phyloP scores from a whole-genome alignment of 805 yeast genomes.

The Starmerella bombi region DNA sequence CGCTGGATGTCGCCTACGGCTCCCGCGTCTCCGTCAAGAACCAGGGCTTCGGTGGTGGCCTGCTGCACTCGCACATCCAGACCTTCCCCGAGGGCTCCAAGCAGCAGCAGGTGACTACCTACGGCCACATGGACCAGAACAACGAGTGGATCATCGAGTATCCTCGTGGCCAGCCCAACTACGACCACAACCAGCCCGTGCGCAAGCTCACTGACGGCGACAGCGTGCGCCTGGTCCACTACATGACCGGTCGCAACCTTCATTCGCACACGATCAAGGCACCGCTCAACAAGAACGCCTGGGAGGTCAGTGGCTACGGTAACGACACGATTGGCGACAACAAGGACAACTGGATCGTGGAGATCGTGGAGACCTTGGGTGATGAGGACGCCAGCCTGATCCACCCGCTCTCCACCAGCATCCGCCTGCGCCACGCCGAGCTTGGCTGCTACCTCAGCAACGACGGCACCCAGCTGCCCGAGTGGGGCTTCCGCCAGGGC shows the following conservation, averaged over 20 bases:
- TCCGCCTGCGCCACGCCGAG: slow-evolving; percentile 67
- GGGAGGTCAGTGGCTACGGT: slow-evolving; percentile 89
- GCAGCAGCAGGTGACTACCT: slow-evolving; percentile 87
- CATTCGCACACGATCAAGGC: slow-evolving; percentile 94
- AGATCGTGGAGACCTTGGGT: slow-evolving; percentile 45
- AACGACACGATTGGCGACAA: slow-evolving; percentile 57
- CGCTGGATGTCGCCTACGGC: slow-evolving; percentile 59
- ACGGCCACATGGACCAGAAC: slow-evolving; percentile 39
- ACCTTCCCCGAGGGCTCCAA: slow-evolving; percentile 84
- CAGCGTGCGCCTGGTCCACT: slow-evolving; percentile 64
- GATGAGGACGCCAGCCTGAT: slow-evolving; percentile 40
- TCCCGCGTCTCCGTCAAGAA: slow-evolving; percentile 71
- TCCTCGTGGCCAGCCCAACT: slow-evolving; percentile 27
- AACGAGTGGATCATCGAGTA: slow-evolving; percentile 71
- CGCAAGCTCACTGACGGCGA: slow-evolving; percentile 50
- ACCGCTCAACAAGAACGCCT: slow-evolving; percentile 81
- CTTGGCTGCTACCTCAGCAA: slow-evolving; percentile 93
- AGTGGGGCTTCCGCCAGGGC: slow-evolving; percentile 96
- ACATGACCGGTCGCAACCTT: slow-evolving; percentile 63
- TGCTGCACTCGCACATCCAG: slow-evolving; percentile 68
- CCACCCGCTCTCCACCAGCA: slow-evolving; percentile 54
- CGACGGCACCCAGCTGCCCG: slow-evolving; percentile 70
- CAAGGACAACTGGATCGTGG: slow-evolving; percentile 88
- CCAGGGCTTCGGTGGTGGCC: slow-evolving; percentile 59
- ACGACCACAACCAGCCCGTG: slow-evolving; percentile 31